A percentile compares a stretch with the other conserved stretches of the same genome.
Conservation (phyloP, 2,329 filamentous ascomycete genomes). For the Talaromyces verruculosus region DNA sequence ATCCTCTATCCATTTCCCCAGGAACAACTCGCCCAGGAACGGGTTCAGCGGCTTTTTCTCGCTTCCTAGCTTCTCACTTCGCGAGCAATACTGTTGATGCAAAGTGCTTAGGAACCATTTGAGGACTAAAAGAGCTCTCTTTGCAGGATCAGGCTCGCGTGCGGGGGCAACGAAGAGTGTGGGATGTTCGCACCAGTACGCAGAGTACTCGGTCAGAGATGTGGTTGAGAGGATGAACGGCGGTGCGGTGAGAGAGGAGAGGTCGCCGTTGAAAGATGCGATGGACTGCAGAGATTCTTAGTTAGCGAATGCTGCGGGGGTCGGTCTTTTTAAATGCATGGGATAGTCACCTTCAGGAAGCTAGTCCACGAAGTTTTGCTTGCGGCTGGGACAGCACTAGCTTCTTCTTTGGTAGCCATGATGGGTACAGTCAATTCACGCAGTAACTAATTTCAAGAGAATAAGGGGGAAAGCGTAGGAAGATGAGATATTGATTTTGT, state of each 20-base stretch:
- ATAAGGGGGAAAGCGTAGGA: background rate
- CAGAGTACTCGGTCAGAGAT: constrained; percentile 76
- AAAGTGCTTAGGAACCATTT: constrained; percentile 95
- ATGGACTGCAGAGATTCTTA: constrained; percentile 54
- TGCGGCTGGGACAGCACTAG: constrained; percentile 15
- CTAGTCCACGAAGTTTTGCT: constrained; percentile 21
- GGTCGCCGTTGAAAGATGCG: constrained; percentile 77
- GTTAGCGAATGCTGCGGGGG: background rate
- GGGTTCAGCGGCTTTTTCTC: constrained; percentile 99
- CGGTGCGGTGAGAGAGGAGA: constrained; percentile 76
- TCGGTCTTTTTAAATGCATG: no score
- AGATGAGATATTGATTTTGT: background rate
- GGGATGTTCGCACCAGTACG: constrained; percentile 80
- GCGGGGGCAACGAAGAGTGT: constrained; percentile 78
- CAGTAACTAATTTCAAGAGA: background rate
- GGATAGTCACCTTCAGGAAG: constrained; percentile 20
- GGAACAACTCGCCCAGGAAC: constrained; percentile 90
- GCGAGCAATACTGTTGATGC: constrained; percentile 76
- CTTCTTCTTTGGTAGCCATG: constrained; percentile 20
- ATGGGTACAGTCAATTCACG: background rate
- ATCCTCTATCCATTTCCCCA: constrained; percentile 84
- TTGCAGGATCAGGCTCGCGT: constrained; percentile 73
- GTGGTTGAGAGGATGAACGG: constrained; percentile 79
- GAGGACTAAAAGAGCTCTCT: constrained; percentile 81
- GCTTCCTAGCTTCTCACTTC: constrained; percentile 78